A percentile compares a stretch with the other conserved stretches of the same genome.
phyloP scores from a whole-genome alignment of 1,139 yeast species.

The Pichia terricola region DNA sequence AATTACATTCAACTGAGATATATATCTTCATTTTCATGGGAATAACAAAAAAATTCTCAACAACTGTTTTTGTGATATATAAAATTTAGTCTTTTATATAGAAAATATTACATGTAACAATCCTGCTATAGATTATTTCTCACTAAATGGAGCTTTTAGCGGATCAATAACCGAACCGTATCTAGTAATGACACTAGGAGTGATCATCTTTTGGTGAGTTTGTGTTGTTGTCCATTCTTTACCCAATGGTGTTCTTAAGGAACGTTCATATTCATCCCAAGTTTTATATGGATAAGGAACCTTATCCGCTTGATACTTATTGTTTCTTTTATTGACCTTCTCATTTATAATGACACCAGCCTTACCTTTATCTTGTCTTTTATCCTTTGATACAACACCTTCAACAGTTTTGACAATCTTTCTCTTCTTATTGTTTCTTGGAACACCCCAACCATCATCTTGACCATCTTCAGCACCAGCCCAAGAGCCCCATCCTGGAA shows the following conservation, averaged over 20 bases:
- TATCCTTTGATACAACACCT: conserved; percentile 63
- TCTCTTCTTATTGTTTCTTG: conserved; percentile 47
- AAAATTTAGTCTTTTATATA: no score
- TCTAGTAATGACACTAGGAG: conserved; percentile 80
- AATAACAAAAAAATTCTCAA: no score
- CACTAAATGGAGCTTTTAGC: conserved; percentile 54
- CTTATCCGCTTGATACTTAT: conserved; percentile 73
- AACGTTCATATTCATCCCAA: conserved; percentile 88
- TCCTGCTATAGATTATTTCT: neutral
- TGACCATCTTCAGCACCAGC: conserved; percentile 42
- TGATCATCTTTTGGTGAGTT: conserved; percentile 78
- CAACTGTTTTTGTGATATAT: no score
- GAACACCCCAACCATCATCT: conserved; percentile 24
- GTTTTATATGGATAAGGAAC: conserved; percentile 94
- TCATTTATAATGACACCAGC: conserved; percentile 86
- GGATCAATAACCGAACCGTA: conserved; percentile 92
- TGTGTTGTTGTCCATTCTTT: conserved; percentile 92
- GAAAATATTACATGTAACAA: no score
- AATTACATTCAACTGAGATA: no score
- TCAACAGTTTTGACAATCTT: conserved; percentile 58
- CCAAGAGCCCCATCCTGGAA: conserved; percentile 97
- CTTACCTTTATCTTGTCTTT: conserved; percentile 69
- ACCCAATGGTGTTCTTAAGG: conserved; percentile 92
- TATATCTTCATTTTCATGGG: no score
- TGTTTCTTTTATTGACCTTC: conserved; percentile 69